phyloP scores from a whole-genome alignment of 352 stramenopile species.

The Phytophthora megakarya region DNA sequence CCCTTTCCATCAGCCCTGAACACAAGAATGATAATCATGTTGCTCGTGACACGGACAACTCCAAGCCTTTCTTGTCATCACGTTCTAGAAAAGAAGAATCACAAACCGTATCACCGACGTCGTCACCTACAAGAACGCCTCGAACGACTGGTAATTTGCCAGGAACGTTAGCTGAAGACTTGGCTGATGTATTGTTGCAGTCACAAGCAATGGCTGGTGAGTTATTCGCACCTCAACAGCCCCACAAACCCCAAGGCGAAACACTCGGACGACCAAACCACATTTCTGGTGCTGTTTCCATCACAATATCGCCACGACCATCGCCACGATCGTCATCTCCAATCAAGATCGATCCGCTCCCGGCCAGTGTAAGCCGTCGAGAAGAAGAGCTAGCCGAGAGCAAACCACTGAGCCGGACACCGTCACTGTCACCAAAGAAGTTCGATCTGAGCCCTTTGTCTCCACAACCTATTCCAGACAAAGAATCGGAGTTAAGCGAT shows the following conservation, averaged over 20 bases:
- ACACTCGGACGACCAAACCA: slow-evolving; percentile 10
- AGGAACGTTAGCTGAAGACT: slow-evolving; percentile 21
- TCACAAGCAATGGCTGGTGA: neutral
- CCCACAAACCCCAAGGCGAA: slow-evolving; percentile 30
- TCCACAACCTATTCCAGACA: slow-evolving; percentile 19
- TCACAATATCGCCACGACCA: slow-evolving; percentile 22
- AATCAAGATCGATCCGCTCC: slow-evolving; percentile 44
- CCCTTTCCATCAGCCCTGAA: slow-evolving; percentile 14
- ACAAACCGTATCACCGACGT: slow-evolving; percentile 5
- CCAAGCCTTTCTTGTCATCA: slow-evolving; percentile 1
- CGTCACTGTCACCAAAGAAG: slow-evolving; percentile 28
- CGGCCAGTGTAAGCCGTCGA: slow-evolving; percentile 14
- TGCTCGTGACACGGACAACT: neutral
- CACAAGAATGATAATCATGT: neutral
- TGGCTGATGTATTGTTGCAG: slow-evolving; percentile 1
- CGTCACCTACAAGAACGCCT: slow-evolving; percentile 24
- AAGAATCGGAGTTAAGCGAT: slow-evolving; percentile 25
- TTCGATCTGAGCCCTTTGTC: slow-evolving; percentile 24
- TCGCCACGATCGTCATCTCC: slow-evolving; percentile 30
- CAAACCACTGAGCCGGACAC: slow-evolving; percentile 13
- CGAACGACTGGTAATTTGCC: slow-evolving; percentile 13
- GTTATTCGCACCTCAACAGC: slow-evolving; percentile 11
- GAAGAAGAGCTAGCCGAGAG: slow-evolving; percentile 34
- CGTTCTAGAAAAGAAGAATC: slow-evolving; percentile 1
- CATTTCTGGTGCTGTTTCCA: neutral